Conservation (phyloP, 2,329 filamentous ascomycete genomes). For the Fusarium nodosum region DNA sequence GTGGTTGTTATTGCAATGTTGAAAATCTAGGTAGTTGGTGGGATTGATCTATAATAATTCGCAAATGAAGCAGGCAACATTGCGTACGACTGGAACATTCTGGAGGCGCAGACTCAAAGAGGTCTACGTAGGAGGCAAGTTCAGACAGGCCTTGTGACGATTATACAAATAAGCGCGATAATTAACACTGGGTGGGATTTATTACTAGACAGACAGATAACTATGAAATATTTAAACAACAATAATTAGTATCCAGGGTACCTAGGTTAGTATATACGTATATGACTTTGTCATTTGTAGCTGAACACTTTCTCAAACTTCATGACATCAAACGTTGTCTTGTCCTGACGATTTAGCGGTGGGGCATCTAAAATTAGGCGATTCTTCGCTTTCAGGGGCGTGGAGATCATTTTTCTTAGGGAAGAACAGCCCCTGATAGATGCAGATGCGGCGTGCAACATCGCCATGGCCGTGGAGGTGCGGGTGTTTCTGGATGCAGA, state of each 20-base stretch:
- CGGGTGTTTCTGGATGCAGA: constrained; percentile 31
- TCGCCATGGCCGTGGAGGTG: constrained; percentile 30
- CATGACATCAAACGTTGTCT: constrained; percentile 27
- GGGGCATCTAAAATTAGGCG: constrained; percentile 47
- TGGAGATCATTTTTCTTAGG: background rate
- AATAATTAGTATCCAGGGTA: too few relatives aligned
- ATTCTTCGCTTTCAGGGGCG: constrained; percentile 8
- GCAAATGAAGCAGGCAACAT: constrained; percentile 44
- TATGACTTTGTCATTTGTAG: background rate
- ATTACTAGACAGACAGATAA: background rate
- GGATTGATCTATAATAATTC: constrained; percentile 1
- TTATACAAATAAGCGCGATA: background rate
- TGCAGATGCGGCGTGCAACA: constrained; percentile 27
- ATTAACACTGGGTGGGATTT: background rate
- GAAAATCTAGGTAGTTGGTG: constrained; percentile 2
- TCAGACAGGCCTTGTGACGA: background rate
- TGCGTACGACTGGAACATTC: constrained; percentile 49
- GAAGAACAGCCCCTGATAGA: constrained; percentile 36
- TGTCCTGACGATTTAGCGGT: constrained; percentile 19
- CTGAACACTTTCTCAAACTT: constrained; percentile 23
- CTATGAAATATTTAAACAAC: too few relatives aligned
- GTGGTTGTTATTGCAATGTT: constrained; percentile 6
- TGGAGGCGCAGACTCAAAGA: constrained; percentile 34
- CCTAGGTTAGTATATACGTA: too few relatives aligned
- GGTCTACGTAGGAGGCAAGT: constrained; percentile 18